These are phyloP conservation scores for Paramecium tetraurelia DNA, from an alignment of 73 alveolate genomes.

Conservation along the genomic window DNA sequence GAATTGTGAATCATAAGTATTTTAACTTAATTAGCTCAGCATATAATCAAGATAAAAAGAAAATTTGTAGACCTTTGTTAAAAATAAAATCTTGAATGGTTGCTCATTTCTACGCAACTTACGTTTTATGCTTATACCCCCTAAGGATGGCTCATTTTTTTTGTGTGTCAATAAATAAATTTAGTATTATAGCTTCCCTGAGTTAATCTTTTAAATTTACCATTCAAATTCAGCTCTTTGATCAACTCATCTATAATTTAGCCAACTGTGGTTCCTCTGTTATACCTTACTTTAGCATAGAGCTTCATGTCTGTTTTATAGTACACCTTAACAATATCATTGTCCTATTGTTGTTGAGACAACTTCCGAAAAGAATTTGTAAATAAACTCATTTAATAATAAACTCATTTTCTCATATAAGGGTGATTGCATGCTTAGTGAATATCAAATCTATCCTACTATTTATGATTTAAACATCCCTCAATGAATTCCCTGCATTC, in stretches of 20 bases:
- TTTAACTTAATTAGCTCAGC: background rate
- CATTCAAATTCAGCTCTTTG: background rate
- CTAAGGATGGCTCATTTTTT: background rate
- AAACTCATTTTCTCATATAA: constrained; percentile 7
- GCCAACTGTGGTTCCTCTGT: background rate
- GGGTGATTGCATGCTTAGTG: constrained; percentile 47
- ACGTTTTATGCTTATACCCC: background rate
- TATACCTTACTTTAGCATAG: background rate
- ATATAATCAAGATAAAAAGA: background rate
- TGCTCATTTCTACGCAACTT: background rate
- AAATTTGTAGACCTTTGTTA: background rate
- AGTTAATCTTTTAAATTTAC: background rate
- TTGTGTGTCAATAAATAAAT: background rate
- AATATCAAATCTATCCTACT: constrained; percentile 48
- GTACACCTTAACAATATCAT: background rate
- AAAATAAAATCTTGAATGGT: background rate
- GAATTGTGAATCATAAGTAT: background rate
- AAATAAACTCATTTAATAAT: background rate
- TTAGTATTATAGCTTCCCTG: background rate
- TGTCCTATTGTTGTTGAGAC: background rate
- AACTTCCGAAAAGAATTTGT: background rate
- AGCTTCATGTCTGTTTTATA: background rate
- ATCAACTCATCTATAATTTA: background rate
- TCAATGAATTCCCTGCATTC: constrained; percentile 36
- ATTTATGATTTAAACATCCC: constrained; percentile 23